Evolutionary conservation across 1,284 basidiomycete genomes (phyloP).

Genomic region (Rhodofomes roseus): DNA sequence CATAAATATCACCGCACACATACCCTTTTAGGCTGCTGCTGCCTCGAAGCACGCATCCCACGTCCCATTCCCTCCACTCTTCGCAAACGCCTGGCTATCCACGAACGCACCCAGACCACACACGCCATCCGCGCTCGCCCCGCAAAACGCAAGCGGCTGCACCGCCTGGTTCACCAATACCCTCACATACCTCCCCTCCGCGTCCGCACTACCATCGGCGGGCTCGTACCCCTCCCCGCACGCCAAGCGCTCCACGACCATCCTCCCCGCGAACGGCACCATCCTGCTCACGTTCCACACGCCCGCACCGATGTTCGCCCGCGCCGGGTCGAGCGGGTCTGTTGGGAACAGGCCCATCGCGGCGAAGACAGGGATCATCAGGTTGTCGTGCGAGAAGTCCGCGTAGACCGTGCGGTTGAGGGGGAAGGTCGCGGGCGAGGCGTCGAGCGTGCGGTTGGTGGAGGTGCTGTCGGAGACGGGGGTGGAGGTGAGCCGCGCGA

Average conservation of each 20-base stretch:
- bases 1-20: too few species aligned
- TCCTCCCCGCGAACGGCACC: constrained; percentile 61
- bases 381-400: constrained; percentile 82
- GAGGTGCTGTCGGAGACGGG: constrained; percentile 68
- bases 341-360: constrained; percentile 65
- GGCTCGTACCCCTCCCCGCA: constrained; percentile 37
- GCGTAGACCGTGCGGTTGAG: constrained; percentile 61
- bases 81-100: constrained; percentile 65
- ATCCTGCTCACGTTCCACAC: constrained; percentile 55
- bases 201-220: constrained; percentile 12
- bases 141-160: constrained; percentile 63
- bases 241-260: constrained; percentile 58
- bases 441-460: constrained; percentile 76
- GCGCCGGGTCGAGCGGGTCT: constrained; percentile 38
- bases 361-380: constrained; percentile 73
- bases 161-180: constrained; percentile 66
- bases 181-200: constrained; percentile 42
- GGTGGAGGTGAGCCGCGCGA: constrained; percentile 65
- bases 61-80: constrained; percentile 61
- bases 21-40: too few species aligned
- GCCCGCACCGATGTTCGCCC: constrained; percentile 37
- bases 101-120: constrained; percentile 69
- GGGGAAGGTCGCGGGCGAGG: constrained; percentile 67
- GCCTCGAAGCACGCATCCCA: constrained; percentile 51
- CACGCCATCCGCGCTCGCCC: constrained; percentile 45